Evolutionary conservation across 1,284 basidiomycete genomes (phyloP), one percentile per base, ranked within the genome.

Genomic region (Hymenochaete sp.): DNA sequence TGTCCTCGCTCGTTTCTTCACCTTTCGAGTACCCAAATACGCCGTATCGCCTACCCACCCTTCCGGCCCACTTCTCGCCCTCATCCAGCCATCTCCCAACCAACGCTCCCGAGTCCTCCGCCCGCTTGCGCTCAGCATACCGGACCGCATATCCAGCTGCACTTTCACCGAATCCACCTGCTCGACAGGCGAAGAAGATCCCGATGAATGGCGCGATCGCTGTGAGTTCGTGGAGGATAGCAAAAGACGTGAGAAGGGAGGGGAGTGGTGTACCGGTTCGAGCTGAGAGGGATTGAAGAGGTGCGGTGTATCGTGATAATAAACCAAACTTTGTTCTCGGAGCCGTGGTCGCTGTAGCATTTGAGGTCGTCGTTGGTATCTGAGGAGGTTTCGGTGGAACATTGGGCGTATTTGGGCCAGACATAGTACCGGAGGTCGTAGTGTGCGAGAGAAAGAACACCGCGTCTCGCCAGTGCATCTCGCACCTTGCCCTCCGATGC

Each of bases 201-300:
- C 77, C 70, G 2, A 83, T 70, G 24, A 95, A 67, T 1, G 92
- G 91, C 0, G 82, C 66, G 45, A 95, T 58, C 0, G 92, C 91
- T 0, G 90, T 93, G 11, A 91, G 55, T 61, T 97, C 93, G 60
- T 96, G 93, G 6, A 97, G 69, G 42, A 93, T 65, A 2, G 77
- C 76, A 57, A 96, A 95, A 1, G 90, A 88, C 28, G 86, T 55
- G 3, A 82, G 61, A 42, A 96, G 73, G 2, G 88, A 88, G 0
- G 88, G 73, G 0, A 93, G 62, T 5, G 89, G 83, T 1, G 82
- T 71, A 13, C 82, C 75, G 10, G 83, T 84, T 24, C 77, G 72
- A 10, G 67, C 62, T 8, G 83, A 76, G 5, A 85, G 56, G 2
- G 69, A 63, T n/a, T 67, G 62, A 27, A 85, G 67, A 0, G 73